Base-by-base conservation (phyloP, 495 filamentous ascomycete species). In the Pseudotulostoma volvatum region DNA sequence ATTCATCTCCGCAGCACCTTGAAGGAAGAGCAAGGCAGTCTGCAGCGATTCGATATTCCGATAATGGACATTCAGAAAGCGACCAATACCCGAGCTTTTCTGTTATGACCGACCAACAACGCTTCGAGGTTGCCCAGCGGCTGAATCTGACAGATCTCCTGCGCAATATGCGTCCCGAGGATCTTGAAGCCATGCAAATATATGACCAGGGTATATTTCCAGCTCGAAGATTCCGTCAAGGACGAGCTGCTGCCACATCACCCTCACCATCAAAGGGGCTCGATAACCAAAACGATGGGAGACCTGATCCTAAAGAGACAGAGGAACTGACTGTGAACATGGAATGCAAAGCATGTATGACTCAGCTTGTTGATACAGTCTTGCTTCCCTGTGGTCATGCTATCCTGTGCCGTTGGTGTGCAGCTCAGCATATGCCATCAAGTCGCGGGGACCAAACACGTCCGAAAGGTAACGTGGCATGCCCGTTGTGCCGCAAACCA, bases 381-480 rank as follows among this genome's bases (percentile, higher is more conserved):
- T 41, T 71, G 8, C 47, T 75, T 9, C 71, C 71, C 2, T 76
- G 71, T 35, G 71, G 68, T 4, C 71, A 75, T 50, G 51, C 71
- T 33, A 62, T 69, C 11, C 60, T 75, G 52, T 75, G 71, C 44
- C 48, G 45, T 1, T 56, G 53, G 53, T 56, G 53, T 34, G 51
- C 51, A 2, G 53, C 53, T 9, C 35, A 46, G 34, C 48, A 49
- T 36, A 43, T 49, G 4, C 48, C 48, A 15, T 38, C 45, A 19
- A 33, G 8, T 1, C 14, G 31, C 2, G 9, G 0, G 1, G 42
- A 42, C 13, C 35, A 19, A n/a, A 43, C 34, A 8, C 37, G 43
- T 31, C 44, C 46, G 3, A 46, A 42, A 23, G 40, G 31, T 0
- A 25, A 41, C 7, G 39, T 42, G 14, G 31, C n/a, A 7, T 54